Percentiles rank a stretch among this genome's conserved stretches.
Evolutionary conservation across 768 basidiomycete species (phyloP).

Genomic region (Boletus sp.): DNA sequence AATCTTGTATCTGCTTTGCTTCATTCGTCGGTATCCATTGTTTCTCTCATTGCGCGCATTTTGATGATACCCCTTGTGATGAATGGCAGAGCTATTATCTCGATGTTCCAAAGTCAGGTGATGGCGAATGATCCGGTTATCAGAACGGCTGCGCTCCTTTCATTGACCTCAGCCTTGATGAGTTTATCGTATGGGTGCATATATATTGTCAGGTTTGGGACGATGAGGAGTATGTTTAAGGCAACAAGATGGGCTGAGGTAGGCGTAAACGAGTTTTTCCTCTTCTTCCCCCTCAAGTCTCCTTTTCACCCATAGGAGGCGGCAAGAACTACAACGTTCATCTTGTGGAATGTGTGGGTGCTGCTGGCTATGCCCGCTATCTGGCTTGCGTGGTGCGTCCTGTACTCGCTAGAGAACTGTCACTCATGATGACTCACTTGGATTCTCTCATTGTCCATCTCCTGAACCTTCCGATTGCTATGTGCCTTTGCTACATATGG

Average conservation of each 20-base stretch:
- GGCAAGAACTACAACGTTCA: slow-evolving; percentile 43
- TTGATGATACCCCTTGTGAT: background rate
- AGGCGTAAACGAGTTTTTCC: background rate
- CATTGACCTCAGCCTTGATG: slow-evolving; percentile 65
- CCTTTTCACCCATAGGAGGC: slow-evolving; percentile 47
- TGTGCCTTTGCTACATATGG: background rate
- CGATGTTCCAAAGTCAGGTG: slow-evolving; percentile 56
- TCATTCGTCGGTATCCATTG: slow-evolving; percentile 38
- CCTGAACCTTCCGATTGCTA: background rate
- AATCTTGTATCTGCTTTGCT: slow-evolving; percentile 72
- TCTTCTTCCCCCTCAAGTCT: background rate
- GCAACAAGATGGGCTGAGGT: slow-evolving; percentile 76
- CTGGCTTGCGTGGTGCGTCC: slow-evolving; percentile 64
- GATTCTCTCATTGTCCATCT: background rate
- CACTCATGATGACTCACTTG: background rate
- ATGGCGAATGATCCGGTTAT: slow-evolving; percentile 61
- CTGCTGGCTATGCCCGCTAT: slow-evolving; percentile 64
- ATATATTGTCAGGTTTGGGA: slow-evolving; percentile 69
- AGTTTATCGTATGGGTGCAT: slow-evolving; percentile 72
- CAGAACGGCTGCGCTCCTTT: slow-evolving; percentile 61
- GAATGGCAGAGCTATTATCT: slow-evolving; percentile 56
- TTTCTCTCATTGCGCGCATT: background rate
- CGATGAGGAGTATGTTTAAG: slow-evolving; percentile 70
- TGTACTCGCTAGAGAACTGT: background rate
- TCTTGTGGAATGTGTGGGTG: slow-evolving; percentile 70